Evolutionary conservation across 441 rosid species (phyloP).

Genomic region (Aquilaria agallochum): DNA sequence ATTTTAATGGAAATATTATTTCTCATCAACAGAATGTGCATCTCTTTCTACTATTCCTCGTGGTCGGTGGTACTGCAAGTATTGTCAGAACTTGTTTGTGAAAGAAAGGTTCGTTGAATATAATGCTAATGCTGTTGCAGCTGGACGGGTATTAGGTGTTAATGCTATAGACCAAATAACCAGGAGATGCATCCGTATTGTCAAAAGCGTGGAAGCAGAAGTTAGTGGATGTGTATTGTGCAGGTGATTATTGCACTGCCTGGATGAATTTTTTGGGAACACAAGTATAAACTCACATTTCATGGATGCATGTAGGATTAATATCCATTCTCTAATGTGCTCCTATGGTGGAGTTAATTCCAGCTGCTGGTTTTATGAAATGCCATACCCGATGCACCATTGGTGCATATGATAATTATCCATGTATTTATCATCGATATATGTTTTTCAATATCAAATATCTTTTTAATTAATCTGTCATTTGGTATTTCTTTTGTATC

Average conservation of each 20-base stretch:
- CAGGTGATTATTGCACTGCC: conserved; percentile 46
- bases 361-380: conserved; percentile 10
- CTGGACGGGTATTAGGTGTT: conserved; percentile 78
- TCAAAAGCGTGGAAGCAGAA: conserved; percentile 70
- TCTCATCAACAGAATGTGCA: conserved; percentile 60
- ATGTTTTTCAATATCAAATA: background rate
- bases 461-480: conserved; percentile 3
- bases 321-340: background rate
- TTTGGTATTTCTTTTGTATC: conserved; percentile 11
- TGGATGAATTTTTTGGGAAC: conserved; percentile 6
- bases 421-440: conserved; percentile 3
- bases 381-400: background rate
- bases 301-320: no score
- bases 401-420: background rate
- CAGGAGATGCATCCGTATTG: conserved; percentile 85
- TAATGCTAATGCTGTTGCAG: conserved; percentile 67
- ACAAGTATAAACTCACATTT: no score
- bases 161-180: conserved; percentile 73
- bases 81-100: conserved; percentile 71
- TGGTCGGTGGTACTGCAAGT: conserved; percentile 93
- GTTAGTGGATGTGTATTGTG: conserved; percentile 81
- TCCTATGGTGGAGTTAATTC: background rate
- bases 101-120: conserved; percentile 55
- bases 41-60: conserved; percentile 66
- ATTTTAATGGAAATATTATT: background rate